Conservation (phyloP, 2,329 filamentous ascomycete species). For the Venturia aucupariae region DNA sequence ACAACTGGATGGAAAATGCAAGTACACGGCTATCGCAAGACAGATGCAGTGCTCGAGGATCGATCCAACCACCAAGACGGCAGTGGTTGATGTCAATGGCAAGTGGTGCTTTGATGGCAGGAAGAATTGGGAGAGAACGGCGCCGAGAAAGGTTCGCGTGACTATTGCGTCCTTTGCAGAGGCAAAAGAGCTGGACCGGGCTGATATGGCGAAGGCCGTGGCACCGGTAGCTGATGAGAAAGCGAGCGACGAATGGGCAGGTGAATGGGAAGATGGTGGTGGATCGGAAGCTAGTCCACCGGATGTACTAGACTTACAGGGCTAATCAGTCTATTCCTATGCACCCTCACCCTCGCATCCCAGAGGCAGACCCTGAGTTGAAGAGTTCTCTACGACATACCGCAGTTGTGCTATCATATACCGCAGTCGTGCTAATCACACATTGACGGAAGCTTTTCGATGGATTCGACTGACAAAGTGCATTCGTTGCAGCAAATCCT, state of each 20-base stretch:
- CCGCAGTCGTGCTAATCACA: too few species aligned
- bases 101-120: conserved; percentile 3
- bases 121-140: neutral
- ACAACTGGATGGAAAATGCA: neutral
- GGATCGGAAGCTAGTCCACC: neutral
- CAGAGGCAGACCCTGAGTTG: too few species aligned
- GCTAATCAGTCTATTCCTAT: neutral
- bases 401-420: too few species aligned
- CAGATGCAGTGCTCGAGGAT: neutral
- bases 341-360: too few species aligned
- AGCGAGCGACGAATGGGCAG: neutral
- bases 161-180: neutral
- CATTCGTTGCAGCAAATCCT: too few species aligned
- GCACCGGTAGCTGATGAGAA: neutral
- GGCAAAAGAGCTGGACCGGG: neutral
- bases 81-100: neutral
- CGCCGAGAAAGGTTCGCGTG: neutral
- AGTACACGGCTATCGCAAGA: neutral
- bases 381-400: too few species aligned
- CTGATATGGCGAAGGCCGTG: neutral
- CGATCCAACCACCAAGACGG: neutral
- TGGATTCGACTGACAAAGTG: too few species aligned
- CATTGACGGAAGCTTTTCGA: too few species aligned
- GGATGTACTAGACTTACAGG: neutral
- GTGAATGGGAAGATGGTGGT: neutral